phyloP scores from a whole-genome alignment of 2,329 filamentous ascomycete genomes.

The Penicillium corylophilum region DNA sequence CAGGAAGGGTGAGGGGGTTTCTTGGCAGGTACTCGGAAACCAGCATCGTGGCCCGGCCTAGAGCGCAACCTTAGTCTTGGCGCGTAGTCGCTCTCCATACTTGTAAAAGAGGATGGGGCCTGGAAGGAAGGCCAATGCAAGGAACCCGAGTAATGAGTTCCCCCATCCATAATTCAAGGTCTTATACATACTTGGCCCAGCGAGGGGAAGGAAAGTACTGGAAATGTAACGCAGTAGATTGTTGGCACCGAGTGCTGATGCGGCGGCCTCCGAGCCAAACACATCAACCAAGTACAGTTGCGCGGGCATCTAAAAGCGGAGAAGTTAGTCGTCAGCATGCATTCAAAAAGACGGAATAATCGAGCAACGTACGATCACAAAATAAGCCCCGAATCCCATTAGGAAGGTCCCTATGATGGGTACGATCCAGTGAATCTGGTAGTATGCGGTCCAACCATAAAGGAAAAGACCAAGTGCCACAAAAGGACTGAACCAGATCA shows the following conservation, averaged over 20 bases:
- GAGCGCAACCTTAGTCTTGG: too few relatives aligned
- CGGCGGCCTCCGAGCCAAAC: constrained; percentile 3
- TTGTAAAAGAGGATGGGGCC: constrained; percentile 35
- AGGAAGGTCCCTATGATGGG: constrained; percentile 7
- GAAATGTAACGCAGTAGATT: constrained; percentile 41
- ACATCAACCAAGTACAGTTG: constrained; percentile 11
- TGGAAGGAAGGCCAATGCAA: constrained; percentile 49
- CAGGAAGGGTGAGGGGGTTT: too few relatives aligned
- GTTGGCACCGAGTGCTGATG: constrained; percentile 9
- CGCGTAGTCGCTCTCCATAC: too few relatives aligned
- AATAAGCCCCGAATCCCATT: constrained; percentile 9
- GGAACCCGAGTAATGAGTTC: constrained; percentile 55
- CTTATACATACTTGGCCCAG: constrained; percentile 59
- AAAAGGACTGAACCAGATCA: constrained; percentile 20
- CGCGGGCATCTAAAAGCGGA: constrained; percentile 44
- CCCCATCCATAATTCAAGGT: constrained; percentile 61
- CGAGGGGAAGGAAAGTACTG: constrained; percentile 59
- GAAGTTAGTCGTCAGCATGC: constrained; percentile 56
- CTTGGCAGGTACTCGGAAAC: too few relatives aligned
- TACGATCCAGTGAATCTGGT: constrained; percentile 2
- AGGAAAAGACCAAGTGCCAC: constrained; percentile 30
- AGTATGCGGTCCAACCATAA: constrained; percentile 30
- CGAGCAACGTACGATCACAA: constrained; percentile 9
- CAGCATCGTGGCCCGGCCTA: too few relatives aligned
- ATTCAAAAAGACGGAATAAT: constrained; percentile 38